Percentiles rank a stretch among this genome's conserved stretches.
phyloP scores from a whole-genome alignment of 495 filamentous ascomycete genomes.

The Annulohypoxylon moriforme region DNA sequence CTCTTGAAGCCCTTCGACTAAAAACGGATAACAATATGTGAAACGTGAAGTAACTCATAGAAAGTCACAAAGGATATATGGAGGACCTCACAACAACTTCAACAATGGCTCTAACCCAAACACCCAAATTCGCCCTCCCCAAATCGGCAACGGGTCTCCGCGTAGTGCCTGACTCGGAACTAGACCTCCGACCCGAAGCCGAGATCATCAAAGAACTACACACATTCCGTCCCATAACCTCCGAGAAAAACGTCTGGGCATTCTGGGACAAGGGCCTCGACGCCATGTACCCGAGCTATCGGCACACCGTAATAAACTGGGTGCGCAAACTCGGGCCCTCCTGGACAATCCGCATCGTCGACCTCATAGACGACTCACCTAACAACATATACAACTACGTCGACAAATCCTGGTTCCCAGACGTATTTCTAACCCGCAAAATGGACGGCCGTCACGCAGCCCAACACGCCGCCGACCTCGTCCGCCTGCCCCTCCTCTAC shows the following conservation, averaged over 20 bases:
- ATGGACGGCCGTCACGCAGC: conserved; percentile 53
- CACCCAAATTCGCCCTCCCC: conserved; percentile 32
- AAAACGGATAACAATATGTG: neutral
- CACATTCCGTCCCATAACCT: conserved; percentile 45
- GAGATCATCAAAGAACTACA: conserved; percentile 36
- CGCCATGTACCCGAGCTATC: conserved; percentile 52
- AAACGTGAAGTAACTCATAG: neutral
- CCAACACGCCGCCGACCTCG: conserved; percentile 53
- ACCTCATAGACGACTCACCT: conserved; percentile 39
- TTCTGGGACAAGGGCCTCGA: conserved; percentile 57
- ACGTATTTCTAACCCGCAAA: conserved; percentile 46
- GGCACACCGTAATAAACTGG: conserved; percentile 49
- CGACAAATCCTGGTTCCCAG: conserved; percentile 43
- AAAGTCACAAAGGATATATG: neutral
- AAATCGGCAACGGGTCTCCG: conserved; percentile 33
- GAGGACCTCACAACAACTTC: neutral
- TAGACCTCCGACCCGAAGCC: conserved; percentile 39
- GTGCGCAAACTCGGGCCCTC: conserved; percentile 43
- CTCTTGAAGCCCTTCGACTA: too few species aligned
- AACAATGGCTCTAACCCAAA: neutral
- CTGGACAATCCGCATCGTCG: conserved; percentile 49
- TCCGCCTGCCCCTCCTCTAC: conserved; percentile 52
- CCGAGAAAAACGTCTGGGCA: conserved; percentile 60
- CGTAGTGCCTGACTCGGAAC: conserved; percentile 23
- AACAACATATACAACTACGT: conserved; percentile 48